Base-by-base conservation (phyloP, 2,329 filamentous ascomycete genomes). In the Aspergillus ustus region DNA sequence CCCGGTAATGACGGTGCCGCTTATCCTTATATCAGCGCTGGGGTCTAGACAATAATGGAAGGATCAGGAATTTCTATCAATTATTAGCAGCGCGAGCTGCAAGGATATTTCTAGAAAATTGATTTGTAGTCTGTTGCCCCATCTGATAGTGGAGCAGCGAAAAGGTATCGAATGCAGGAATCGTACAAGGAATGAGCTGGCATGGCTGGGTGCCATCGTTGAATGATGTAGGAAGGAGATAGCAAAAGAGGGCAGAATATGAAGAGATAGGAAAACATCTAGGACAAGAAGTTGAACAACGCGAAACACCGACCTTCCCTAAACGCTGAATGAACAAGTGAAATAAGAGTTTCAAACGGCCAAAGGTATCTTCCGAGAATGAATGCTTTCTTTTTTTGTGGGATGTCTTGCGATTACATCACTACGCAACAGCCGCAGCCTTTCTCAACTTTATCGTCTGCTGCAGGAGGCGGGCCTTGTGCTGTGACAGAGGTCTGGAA, bases 351-450 rank as follows among this genome's bases (percentile, higher is more conserved):
- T 22, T 40, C n/a, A 49, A 28, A 57, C 48, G 48, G 25, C 31
- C 52, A 40, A 46, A 49, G 29, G 28, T 53, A 52, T 37, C 53
- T 50, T 34, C 25, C 31, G 52, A 20, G 49, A 40, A 45, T 49
- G 29, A 50, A 31, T 49, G 54, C 25, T 25, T 25, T 25, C 28
- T 50, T 55, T 50, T 55, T 52, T 58, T 51, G 37, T 51, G 28
- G 28, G 52, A 31, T 50, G 50, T 51, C 22, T 46, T 17, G 29
- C 17, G 55, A 67, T 86, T 82, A 92, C 90, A 92, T 92, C 67
- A 93, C 84, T 63, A 91, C 81, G 76, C 90, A 93, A 76, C 89
- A 91, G 61, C 86, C 87, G 68, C 89, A 89, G 11, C 86, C 84
- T 69, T 83, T 80, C 55, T 73, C 71, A 19, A 25, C 65, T 73